Evolutionary conservation across 129 eudicot genomes (phyloP).

Genomic region (Artemisia argyi): DNA sequence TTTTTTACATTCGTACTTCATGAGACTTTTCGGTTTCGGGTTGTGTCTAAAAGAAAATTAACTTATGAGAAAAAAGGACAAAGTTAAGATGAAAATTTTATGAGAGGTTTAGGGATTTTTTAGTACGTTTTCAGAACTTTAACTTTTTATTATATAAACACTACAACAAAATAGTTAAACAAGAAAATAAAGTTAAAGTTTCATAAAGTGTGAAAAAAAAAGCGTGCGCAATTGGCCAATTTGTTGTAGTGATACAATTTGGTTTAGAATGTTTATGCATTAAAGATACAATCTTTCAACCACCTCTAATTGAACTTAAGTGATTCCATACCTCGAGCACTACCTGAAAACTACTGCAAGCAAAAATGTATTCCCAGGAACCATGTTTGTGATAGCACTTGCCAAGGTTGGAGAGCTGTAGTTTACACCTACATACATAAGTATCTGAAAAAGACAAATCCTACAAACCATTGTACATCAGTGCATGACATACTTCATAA

Average conservation of each 20-base stretch:
- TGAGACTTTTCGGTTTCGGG: too few species aligned
- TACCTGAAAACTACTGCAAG: conserved; percentile 25
- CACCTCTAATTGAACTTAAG: not conserved
- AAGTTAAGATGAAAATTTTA: too few species aligned
- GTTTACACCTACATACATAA: conserved; percentile 25
- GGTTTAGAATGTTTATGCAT: not conserved
- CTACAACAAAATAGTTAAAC: too few species aligned
- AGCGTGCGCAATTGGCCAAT: too few species aligned
- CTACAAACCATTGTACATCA: conserved; percentile 20
- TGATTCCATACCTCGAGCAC: not conserved
- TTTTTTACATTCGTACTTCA: too few species aligned
- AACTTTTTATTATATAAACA: too few species aligned
- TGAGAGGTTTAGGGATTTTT: too few species aligned
- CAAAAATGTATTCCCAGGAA: conserved; percentile 27
- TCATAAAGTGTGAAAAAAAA: too few species aligned
- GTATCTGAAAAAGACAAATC: conserved; percentile 32
- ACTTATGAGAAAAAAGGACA: too few species aligned
- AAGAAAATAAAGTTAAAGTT: too few species aligned
- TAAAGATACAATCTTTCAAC: too few species aligned
- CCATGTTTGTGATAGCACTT: conserved; percentile 23
- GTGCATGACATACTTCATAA: not conserved
- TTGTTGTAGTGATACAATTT: not conserved
- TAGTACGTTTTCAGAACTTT: not conserved
- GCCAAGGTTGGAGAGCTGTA: conserved; percentile 45
- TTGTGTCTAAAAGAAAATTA: too few species aligned